Percentiles rank a stretch among this genome's conserved stretches.
These are phyloP conservation scores for Yamadazyma phyllophila DNA, from an alignment of 805 yeast genomes.

Conservation along the genomic window DNA sequence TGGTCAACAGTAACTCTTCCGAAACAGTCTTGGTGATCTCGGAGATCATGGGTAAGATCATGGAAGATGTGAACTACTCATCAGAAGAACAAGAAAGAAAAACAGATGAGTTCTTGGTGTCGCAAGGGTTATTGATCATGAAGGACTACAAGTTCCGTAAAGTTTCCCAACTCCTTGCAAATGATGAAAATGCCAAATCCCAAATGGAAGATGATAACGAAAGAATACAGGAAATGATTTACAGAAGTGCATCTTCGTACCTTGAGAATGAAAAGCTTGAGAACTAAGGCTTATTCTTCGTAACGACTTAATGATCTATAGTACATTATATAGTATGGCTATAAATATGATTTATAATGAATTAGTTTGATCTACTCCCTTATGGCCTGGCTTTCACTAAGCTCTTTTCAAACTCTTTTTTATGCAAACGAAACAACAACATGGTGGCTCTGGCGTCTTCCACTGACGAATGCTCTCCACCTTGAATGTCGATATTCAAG, in stretches of 20 bases:
- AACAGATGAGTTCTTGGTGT: slow-evolving; percentile 19
- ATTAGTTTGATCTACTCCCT: no score
- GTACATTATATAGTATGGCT: background rate
- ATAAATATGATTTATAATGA: no score
- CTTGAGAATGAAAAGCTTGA: slow-evolving; percentile 37
- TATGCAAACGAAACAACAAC: slow-evolving; percentile 66
- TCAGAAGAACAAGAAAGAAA: slow-evolving; percentile 12
- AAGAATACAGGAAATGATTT: slow-evolving; percentile 31
- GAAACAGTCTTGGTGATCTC: slow-evolving; percentile 28
- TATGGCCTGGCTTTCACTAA: background rate
- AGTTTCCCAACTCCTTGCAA: slow-evolving; percentile 8
- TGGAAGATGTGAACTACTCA: slow-evolving; percentile 18
- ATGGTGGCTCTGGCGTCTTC: slow-evolving; percentile 90
- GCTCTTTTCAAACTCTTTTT: slow-evolving; percentile 56
- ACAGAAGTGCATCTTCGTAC: slow-evolving; percentile 34
- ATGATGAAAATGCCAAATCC: slow-evolving; percentile 14
- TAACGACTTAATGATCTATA: background rate
- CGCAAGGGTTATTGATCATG: slow-evolving; percentile 10
- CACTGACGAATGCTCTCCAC: slow-evolving; percentile 77
- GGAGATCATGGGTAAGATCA: slow-evolving; percentile 22
- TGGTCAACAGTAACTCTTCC: slow-evolving; percentile 26
- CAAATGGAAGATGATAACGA: slow-evolving; percentile 18
- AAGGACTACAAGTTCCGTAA: slow-evolving; percentile 12
- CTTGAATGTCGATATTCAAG: slow-evolving; percentile 62
- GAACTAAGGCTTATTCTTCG: slow-evolving; percentile 16